These are phyloP conservation scores for Pyrenophora seminiperda DNA, from an alignment of 2,329 filamentous ascomycete genomes.

Conservation along the genomic window DNA sequence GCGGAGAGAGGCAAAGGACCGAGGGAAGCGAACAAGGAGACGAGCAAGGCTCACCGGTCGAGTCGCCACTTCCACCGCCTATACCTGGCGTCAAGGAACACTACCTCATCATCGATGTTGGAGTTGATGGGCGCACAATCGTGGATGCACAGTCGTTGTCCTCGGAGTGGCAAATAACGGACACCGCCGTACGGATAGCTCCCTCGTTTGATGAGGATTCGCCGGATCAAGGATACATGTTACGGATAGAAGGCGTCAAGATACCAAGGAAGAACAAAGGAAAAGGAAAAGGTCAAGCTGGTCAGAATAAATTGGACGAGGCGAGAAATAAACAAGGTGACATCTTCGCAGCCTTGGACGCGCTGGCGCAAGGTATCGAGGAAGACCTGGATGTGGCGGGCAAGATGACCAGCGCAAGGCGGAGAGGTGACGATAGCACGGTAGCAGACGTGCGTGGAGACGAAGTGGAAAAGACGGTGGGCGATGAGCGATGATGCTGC, in stretches of 20 bases:
- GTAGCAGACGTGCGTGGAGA: conserved; percentile 7
- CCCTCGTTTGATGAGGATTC: conserved; percentile 64
- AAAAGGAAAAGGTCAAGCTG: conserved; percentile 37
- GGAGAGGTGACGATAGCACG: conserved; percentile 17
- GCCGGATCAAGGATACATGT: conserved; percentile 59
- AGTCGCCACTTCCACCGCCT: conserved; percentile 54
- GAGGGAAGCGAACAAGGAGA: conserved; percentile 31
- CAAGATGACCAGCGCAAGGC: conserved; percentile 35
- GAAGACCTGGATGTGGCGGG: conserved; percentile 41
- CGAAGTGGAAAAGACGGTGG: conserved; percentile 6
- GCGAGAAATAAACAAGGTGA: conserved; percentile 43
- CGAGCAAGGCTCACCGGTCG: conserved; percentile 31
- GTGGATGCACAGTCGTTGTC: conserved; percentile 73
- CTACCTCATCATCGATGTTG: conserved; percentile 63
- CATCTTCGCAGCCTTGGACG: conserved; percentile 45
- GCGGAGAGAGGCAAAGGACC: conserved; percentile 20
- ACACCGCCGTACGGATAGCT: conserved; percentile 60
- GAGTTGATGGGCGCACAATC: conserved; percentile 57
- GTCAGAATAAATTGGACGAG: conserved; percentile 35
- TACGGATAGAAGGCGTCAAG: conserved; percentile 64
- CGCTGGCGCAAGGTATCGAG: conserved; percentile 46
- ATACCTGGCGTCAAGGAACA: conserved; percentile 58
- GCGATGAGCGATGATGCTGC: conserved; percentile 8
- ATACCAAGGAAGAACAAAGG: conserved; percentile 39
- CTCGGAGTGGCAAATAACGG: conserved; percentile 71